Evolutionary conservation across 2,329 filamentous ascomycete genomes (phyloP).

Genomic region (Elsinoe ampelina): DNA sequence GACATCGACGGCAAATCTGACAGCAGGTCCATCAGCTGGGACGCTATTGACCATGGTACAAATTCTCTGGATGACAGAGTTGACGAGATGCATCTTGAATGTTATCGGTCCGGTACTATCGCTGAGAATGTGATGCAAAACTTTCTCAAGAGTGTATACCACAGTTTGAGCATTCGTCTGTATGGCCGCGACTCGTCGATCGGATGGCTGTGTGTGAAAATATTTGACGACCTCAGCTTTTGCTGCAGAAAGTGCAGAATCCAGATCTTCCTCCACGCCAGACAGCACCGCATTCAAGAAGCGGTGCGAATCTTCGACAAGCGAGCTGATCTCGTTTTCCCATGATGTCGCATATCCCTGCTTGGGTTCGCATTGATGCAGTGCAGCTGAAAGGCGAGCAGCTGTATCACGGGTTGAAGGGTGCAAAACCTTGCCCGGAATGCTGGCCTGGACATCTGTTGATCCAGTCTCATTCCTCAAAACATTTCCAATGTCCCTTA

Average conservation of each 20-base stretch:
- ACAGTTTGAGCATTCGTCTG: conserved; percentile 38
- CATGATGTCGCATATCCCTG: conserved; percentile 69
- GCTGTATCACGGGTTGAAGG: conserved; percentile 9
- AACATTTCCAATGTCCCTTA: conserved; percentile 56
- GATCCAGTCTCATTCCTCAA: conserved; percentile 45
- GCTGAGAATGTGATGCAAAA: conserved; percentile 55
- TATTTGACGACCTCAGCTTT: neutral
- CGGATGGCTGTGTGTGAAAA: neutral
- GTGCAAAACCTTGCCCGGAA: neutral
- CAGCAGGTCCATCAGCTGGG: conserved; percentile 11
- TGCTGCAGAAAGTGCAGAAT: conserved; percentile 43
- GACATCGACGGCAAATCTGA: conserved; percentile 63
- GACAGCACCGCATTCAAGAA: conserved; percentile 71
- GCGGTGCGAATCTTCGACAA: conserved; percentile 56
- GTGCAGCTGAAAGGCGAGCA: conserved; percentile 40
- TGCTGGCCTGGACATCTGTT: neutral
- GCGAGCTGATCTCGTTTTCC: conserved; percentile 54
- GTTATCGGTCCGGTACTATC: conserved; percentile 57
- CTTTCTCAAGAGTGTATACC: conserved; percentile 56
- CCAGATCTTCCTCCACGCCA: conserved; percentile 72
- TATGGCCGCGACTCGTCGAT: neutral
- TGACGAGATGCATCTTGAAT: conserved; percentile 56
- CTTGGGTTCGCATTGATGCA: conserved; percentile 75
- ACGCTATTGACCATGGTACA: conserved; percentile 44
- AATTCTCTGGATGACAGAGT: conserved; percentile 62